Percentiles rank a stretch among this genome's conserved stretches.
These are phyloP conservation scores for Canna indica DNA, from an alignment of 176 grass and related monocot genomes.

Conservation along the genomic window DNA sequence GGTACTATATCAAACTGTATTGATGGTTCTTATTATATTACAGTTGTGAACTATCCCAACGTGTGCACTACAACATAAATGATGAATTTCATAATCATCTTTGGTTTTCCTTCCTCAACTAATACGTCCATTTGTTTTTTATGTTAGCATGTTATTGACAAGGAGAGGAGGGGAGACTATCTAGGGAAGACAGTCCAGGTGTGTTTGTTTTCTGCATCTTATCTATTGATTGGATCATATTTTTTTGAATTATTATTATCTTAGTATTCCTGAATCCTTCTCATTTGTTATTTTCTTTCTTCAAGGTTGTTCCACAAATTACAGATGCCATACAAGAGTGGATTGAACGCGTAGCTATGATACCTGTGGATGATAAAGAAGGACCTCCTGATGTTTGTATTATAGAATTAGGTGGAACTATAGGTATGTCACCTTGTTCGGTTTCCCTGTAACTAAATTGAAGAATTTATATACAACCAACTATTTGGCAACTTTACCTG, in stretches of 20 bases:
- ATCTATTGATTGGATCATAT: slow-evolving; percentile 2
- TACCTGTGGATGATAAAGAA: slow-evolving; percentile 75
- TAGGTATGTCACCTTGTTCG: slow-evolving; percentile 45
- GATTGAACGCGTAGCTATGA: slow-evolving; percentile 79
- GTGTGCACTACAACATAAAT: background rate
- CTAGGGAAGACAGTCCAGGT: slow-evolving; percentile 75
- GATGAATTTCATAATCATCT: background rate
- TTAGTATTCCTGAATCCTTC: slow-evolving; percentile 17
- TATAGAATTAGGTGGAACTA: slow-evolving; percentile 87
- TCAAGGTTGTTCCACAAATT: slow-evolving; percentile 88
- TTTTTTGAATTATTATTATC: background rate
- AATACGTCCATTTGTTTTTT: slow-evolving; percentile 16
- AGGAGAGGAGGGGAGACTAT: slow-evolving; percentile 65
- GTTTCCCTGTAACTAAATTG: background rate
- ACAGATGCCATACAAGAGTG: slow-evolving; percentile 98
- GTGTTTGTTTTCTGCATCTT: background rate
- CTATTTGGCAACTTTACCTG: background rate
- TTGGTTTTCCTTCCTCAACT: background rate
- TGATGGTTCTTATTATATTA: background rate
- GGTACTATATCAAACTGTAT: slow-evolving; percentile 20
- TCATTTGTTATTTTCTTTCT: slow-evolving; percentile 28
- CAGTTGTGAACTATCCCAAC: slow-evolving; percentile 5
- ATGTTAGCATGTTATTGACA: slow-evolving; percentile 56
- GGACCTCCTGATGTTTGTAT: slow-evolving; percentile 88
- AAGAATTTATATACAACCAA: background rate